Base-by-base conservation (phyloP, 108 stramenopile genomes). In the Pseudonitzschia multistriata region DNA sequence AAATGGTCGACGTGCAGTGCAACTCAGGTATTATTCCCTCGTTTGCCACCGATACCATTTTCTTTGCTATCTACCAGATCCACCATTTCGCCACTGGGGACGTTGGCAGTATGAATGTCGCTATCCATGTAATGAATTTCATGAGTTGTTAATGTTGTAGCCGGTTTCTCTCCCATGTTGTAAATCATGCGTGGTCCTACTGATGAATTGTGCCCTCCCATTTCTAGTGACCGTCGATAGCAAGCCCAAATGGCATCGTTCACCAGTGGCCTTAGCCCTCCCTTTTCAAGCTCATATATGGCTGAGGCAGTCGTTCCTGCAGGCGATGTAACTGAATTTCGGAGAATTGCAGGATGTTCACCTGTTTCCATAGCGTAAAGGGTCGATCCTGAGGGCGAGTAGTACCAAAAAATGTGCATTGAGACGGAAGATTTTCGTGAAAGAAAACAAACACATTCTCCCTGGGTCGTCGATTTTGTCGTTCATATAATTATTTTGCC, bases 271-370 rank as follows among this genome's bases (percentile, higher is more conserved):
- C 95, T 83, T 67, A 95, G 93, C 62, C 83, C 85, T 19, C 97
- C 97, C 48, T 88, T 92, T 74, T 97, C 97, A 39, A 97, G 72
- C 52, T 92, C 90, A 71, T 96, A 97, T 62, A 97, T 85, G 0
- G 97, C 97, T 27, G 78, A 77, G 0, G 97, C 95, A 14, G 97
- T 97, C 27, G 97, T 97, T 39, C 97, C 97, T 0, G 91, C 95
- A n/a, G 97, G 97, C 69, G 81, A 84, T 7, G 97, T 97, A 7
- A 97, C 93, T 48, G 74, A 84, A 80, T 97, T 96, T 36, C 90
- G 70, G 25, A 96, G 74, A 36, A 92, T 88, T 17, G 92, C 85
- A 3, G 90, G 87, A 68, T 94, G 93, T 53, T 87, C 86, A 21
- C 84, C 81, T 2, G 92, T 89, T 72, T 91, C 83, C 81, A 91